These are phyloP conservation scores for Powellomyces hirtus DNA, from an alignment of 192 early-diverging fungal genomes.

Conservation along the genomic window DNA sequence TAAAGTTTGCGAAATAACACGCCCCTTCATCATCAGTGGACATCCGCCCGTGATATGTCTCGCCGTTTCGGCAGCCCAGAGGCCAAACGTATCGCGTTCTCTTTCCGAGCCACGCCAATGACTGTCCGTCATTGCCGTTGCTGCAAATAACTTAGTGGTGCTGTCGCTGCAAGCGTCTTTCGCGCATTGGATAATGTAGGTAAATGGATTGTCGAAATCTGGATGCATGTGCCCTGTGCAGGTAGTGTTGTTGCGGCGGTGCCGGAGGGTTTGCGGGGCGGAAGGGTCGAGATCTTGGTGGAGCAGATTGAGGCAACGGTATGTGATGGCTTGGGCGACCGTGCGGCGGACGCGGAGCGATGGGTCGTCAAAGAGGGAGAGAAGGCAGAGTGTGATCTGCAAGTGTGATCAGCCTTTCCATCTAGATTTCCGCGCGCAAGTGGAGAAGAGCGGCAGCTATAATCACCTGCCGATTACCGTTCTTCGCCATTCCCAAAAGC, in stretches of 20 bases:
- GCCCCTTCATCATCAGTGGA: background rate
- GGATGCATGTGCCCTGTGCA: background rate
- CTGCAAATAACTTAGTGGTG: background rate
- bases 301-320: background rate
- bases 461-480: background rate
- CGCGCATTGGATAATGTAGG: background rate
- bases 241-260: background rate
- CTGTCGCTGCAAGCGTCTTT: background rate
- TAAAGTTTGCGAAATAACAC: background rate
- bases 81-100: constrained; percentile 5
- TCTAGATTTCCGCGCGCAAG: background rate
- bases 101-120: background rate
- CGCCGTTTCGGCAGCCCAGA: constrained; percentile 1
- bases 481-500: background rate
- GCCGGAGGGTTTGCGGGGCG: background rate
- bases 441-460: background rate
- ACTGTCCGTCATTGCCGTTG: background rate
- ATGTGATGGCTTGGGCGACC: constrained; percentile 3
- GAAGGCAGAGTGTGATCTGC: constrained; percentile 8
- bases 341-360: constrained; percentile 1
- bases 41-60: background rate
- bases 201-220: background rate
- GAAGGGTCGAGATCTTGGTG: background rate
- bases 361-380: constrained; percentile 10
- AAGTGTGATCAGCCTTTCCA: background rate